A percentile compares a stretch with the other conserved stretches of the same genome.
phyloP scores from a whole-genome alignment of 495 filamentous ascomycete genomes.

The Coniosporium apollinis region DNA sequence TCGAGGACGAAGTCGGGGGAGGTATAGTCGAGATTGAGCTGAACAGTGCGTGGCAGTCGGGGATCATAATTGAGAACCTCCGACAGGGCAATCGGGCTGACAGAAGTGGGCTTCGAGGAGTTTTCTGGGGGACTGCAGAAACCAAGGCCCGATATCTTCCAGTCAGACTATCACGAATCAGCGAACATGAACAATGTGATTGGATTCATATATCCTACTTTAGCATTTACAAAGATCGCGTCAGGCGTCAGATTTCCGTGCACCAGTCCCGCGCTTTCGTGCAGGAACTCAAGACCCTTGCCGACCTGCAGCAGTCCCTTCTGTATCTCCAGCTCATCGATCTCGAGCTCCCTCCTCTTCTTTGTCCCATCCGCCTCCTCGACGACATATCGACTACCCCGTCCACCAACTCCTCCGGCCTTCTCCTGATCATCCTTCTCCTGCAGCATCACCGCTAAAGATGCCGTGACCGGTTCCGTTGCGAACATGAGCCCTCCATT shows the following conservation, averaged over 20 bases:
- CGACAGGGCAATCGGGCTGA: conserved; percentile 59
- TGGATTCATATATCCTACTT: conserved; percentile 33
- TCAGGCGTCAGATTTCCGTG: conserved; percentile 93
- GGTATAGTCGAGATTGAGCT: conserved; percentile 80
- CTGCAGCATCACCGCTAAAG: conserved; percentile 61
- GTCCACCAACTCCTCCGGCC: conserved; percentile 42
- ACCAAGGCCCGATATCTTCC: conserved; percentile 89
- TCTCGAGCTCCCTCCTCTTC: conserved; percentile 62
- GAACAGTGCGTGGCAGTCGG: conserved; percentile 65
- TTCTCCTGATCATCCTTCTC: conserved; percentile 87
- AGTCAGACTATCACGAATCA: conserved; percentile 53
- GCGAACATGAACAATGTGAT: conserved; percentile 6
- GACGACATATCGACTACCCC: conserved; percentile 62
- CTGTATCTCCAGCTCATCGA: conserved; percentile 95
- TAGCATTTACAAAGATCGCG: conserved; percentile 85
- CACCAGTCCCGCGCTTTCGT: conserved; percentile 86
- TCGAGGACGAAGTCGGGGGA: conserved; percentile 90
- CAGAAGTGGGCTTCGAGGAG: conserved; percentile 50
- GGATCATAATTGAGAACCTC: conserved; percentile 75
- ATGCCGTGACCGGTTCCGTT: conserved; percentile 76
- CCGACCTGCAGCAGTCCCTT: conserved; percentile 86
- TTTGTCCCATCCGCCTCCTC: conserved; percentile 62
- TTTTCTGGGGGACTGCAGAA: conserved; percentile 65
- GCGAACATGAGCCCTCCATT: conserved; percentile 88
- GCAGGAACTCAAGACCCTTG: conserved; percentile 88